Evolutionary conservation across 805 yeast genomes (phyloP).

Genomic region (Candida gorgasii): DNA sequence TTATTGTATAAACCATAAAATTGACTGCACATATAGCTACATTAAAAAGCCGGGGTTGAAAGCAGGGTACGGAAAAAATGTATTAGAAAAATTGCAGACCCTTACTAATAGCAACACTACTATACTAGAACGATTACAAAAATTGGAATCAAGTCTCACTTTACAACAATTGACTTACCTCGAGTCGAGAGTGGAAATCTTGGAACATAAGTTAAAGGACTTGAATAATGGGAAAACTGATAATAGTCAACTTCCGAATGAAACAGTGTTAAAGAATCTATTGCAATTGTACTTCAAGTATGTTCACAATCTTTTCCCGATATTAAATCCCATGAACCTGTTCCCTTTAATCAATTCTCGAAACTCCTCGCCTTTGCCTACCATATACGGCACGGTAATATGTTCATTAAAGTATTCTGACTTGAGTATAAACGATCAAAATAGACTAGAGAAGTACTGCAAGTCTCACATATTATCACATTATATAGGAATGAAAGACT

Average conservation of each 20-base stretch:
- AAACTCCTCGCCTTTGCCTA: slow-evolving; percentile 2
- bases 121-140: slow-evolving; percentile 2
- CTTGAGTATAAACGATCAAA: neutral
- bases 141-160: neutral
- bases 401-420: slow-evolving; percentile 5
- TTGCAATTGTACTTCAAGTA: slow-evolving; percentile 6
- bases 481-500: slow-evolving; percentile 1
- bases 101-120: neutral
- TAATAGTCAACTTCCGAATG: neutral
- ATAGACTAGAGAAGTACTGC: neutral
- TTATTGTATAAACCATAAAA: slow-evolving; percentile 7
- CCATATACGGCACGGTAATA: slow-evolving; percentile 7
- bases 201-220: slow-evolving; percentile 13
- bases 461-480: slow-evolving; percentile 3
- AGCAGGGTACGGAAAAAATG: slow-evolving; percentile 10
- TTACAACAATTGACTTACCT: slow-evolving; percentile 2
- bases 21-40: slow-evolving; percentile 5
- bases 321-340: slow-evolving; percentile 6
- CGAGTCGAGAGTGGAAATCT: neutral
- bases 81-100: slow-evolving; percentile 4
- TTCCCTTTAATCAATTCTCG: slow-evolving; percentile 4
- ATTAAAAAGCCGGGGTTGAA: slow-evolving; percentile 9
- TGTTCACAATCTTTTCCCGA: slow-evolving; percentile 6
- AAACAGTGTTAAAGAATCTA: neutral
- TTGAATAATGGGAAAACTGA: neutral